Conservation (phyloP, 768 basidiomycete genomes). For the Ramaria sp. region DNA sequence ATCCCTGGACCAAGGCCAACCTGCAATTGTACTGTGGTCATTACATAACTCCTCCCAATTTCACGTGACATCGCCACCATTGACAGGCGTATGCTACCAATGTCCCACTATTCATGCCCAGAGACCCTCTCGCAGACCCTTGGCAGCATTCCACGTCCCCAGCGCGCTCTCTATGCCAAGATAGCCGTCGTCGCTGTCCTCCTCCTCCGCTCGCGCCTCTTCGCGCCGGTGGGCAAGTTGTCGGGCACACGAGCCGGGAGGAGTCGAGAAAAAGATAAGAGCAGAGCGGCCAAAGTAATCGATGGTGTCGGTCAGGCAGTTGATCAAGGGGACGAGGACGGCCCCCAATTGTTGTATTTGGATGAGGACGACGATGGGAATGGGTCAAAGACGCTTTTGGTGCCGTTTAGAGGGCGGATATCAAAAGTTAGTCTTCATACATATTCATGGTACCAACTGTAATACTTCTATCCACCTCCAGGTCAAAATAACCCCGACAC, state of each 20-base stretch:
- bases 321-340: background rate
- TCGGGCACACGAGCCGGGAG: background rate
- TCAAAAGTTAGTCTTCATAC: conserved; percentile 38
- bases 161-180: background rate
- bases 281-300: conserved; percentile 16
- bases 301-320: conserved; percentile 23
- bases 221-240: background rate
- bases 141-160: background rate
- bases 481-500: conserved; percentile 39
- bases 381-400: conserved; percentile 53
- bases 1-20: too few species aligned
- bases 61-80: background rate
- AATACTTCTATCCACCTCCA: conserved; percentile 9
- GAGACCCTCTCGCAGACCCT: background rate
- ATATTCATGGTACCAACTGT: background rate
- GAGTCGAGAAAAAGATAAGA: background rate
- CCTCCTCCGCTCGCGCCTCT: conserved; percentile 6
- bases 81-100: background rate
- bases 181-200: conserved; percentile 8
- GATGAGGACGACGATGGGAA: conserved; percentile 44
- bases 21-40: too few species aligned
- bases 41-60: background rate
- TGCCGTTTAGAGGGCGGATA: conserved; percentile 53
- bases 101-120: background rate
- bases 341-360: conserved; percentile 47